Evolutionary conservation across 305 asterid species (phyloP).

Genomic region (Fraxinus nigra): DNA sequence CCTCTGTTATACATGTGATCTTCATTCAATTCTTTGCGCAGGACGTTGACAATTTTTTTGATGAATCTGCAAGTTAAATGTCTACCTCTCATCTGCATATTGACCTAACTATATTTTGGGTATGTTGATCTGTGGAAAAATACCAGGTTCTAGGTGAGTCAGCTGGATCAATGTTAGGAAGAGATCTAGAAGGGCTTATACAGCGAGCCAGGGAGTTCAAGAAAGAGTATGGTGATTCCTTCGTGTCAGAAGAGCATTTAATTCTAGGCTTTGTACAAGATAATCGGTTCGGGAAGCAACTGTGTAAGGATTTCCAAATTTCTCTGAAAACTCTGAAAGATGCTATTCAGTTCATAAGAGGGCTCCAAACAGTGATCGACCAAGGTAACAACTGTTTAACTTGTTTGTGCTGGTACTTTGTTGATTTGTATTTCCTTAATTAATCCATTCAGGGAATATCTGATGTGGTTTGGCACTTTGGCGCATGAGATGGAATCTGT

Average conservation of each 20-base stretch:
- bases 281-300: conserved; percentile 78
- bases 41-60: background rate
- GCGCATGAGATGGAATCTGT: background rate
- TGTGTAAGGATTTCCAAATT: conserved; percentile 73
- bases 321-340: conserved; percentile 54
- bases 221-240: conserved; percentile 87
- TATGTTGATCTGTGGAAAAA: background rate
- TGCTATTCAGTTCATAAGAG: conserved; percentile 76
- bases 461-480: background rate
- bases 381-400: conserved; percentile 49
- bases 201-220: conserved; percentile 80
- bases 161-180: conserved; percentile 85
- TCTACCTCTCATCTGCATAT: conserved; percentile 4
- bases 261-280: conserved; percentile 78
- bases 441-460: background rate
- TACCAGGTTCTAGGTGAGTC: conserved; percentile 74
- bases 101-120: background rate
- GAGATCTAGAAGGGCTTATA: conserved; percentile 74
- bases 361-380: conserved; percentile 82
- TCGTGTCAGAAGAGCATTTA: conserved; percentile 85
- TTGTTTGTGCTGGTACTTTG: background rate
- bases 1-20: background rate
- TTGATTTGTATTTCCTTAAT: background rate
- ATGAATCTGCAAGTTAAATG: background rate
- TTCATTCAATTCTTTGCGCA: background rate